A percentile compares a stretch with the other conserved stretches of the same genome.
These are phyloP conservation scores for Magnusiomyces paraingens DNA, from an alignment of 1,139 yeast species.

Conservation along the genomic window DNA sequence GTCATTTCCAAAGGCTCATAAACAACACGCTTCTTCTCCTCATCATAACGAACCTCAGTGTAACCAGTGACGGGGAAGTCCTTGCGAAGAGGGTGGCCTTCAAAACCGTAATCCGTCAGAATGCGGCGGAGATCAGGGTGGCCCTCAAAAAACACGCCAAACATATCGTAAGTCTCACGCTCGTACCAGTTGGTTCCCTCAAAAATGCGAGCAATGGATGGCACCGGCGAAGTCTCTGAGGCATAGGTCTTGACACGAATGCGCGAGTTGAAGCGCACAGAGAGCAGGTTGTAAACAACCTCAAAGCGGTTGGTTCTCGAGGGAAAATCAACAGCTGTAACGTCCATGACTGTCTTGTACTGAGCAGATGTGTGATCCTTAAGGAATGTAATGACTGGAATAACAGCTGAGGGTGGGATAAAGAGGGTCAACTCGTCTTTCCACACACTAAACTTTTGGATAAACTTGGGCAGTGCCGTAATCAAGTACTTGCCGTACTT, in stretches of 20 bases:
- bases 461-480: conserved; percentile 72
- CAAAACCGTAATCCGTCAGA: conserved; percentile 88
- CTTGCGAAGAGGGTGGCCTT: conserved; percentile 86
- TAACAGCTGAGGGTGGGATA: conserved; percentile 68
- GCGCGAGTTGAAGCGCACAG: conserved; percentile 79
- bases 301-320: conserved; percentile 79
- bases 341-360: conserved; percentile 70
- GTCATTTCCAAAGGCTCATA: conserved; percentile 87
- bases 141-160: conserved; percentile 78
- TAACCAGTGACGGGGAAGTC: conserved; percentile 92
- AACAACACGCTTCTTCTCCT: conserved; percentile 82
- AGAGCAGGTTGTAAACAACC: conserved; percentile 74
- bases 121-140: conserved; percentile 89
- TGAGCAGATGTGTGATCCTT: conserved; percentile 77
- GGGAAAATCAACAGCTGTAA: conserved; percentile 86
- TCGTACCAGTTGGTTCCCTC: conserved; percentile 89
- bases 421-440: conserved; percentile 78
- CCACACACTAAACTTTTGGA: conserved; percentile 85
- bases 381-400: conserved; percentile 64
- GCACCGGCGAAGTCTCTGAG: conserved; percentile 74
- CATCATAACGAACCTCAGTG: conserved; percentile 85
- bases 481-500: conserved; percentile 76
- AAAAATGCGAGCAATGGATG: conserved; percentile 61
- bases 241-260: conserved; percentile 88
- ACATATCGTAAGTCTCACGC: conserved; percentile 82